Evolutionary conservation across 495 filamentous ascomycete genomes (phyloP).

Genomic region (Eremomyces bilateralis): DNA sequence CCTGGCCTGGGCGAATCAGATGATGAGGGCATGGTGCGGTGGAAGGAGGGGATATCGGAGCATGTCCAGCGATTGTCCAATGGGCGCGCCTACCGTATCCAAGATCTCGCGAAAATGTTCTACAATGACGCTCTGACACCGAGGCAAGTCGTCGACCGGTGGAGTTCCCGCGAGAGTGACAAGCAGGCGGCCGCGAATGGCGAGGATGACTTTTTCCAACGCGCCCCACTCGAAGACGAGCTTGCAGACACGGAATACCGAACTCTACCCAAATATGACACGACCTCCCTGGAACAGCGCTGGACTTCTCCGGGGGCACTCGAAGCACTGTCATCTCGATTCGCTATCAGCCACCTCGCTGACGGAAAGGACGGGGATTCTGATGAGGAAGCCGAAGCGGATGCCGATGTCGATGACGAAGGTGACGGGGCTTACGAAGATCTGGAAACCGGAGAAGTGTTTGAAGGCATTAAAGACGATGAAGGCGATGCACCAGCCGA

Average conservation of each 20-base stretch:
- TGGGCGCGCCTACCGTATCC: slow-evolving; percentile 45
- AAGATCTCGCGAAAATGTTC: slow-evolving; percentile 65
- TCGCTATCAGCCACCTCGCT: slow-evolving; percentile 42
- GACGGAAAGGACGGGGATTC: slow-evolving; percentile 16
- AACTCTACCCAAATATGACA: slow-evolving; percentile 55
- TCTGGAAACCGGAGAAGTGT: slow-evolving; percentile 52
- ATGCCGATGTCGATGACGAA: slow-evolving; percentile 26
- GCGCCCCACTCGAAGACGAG: slow-evolving; percentile 39
- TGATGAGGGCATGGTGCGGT: slow-evolving; percentile 43
- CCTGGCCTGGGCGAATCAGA: too few relatives aligned
- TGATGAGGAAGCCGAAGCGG: slow-evolving; percentile 25
- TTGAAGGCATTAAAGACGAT: slow-evolving; percentile 22
- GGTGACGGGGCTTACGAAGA: slow-evolving; percentile 85
- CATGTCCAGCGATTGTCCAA: slow-evolving; percentile 55
- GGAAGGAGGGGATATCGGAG: slow-evolving; percentile 71
- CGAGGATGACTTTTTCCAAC: slow-evolving; percentile 70
- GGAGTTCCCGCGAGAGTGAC: slow-evolving; percentile 60
- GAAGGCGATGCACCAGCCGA: slow-evolving; percentile 18
- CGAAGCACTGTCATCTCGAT: slow-evolving; percentile 48
- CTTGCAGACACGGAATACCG: slow-evolving; percentile 43
- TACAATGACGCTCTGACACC: slow-evolving; percentile 68
- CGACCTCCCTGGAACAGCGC: slow-evolving; percentile 57
- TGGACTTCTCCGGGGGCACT: slow-evolving; percentile 65
- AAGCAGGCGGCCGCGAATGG: slow-evolving; percentile 21
- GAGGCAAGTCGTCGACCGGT: slow-evolving; percentile 49